These are phyloP conservation scores for Fomitopsis pulvina DNA, from an alignment of 768 basidiomycete genomes.

Conservation along the genomic window DNA sequence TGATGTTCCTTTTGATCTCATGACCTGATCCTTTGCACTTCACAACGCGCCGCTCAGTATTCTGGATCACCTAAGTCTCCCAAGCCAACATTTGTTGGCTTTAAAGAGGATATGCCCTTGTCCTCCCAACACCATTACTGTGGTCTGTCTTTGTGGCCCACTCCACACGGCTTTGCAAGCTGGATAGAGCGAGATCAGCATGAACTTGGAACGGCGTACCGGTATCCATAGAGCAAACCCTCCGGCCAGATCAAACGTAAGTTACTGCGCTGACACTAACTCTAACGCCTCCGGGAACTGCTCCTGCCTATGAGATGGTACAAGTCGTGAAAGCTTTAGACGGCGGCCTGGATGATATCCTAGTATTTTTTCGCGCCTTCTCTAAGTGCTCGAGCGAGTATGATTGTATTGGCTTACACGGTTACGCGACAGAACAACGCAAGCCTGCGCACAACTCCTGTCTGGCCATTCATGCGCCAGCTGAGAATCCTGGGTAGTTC, in stretches of 20 bases:
- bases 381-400: constrained; percentile 32
- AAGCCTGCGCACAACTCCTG: constrained; percentile 31
- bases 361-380: constrained; percentile 28
- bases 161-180: too few relatives aligned
- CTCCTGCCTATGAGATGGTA: constrained; percentile 6
- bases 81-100: too few relatives aligned
- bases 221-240: background rate
- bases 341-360: constrained; percentile 30
- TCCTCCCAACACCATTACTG: too few relatives aligned
- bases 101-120: too few relatives aligned
- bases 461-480: background rate
- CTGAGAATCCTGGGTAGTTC: constrained; percentile 19
- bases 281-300: background rate
- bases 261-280: background rate
- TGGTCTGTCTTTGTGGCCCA: too few relatives aligned
- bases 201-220: background rate
- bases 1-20: too few relatives aligned
- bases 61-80: too few relatives aligned
- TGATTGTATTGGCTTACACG: constrained; percentile 38
- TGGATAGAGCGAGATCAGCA: background rate
- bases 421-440: constrained; percentile 31
- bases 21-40: too few relatives aligned
- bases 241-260: background rate
- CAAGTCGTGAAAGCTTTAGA: constrained; percentile 26
- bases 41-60: too few relatives aligned